A percentile compares a stretch with the other conserved stretches of the same genome.
Evolutionary conservation across 2,329 filamentous ascomycete genomes (phyloP).

Genomic region (Verticillium alfalfae): DNA sequence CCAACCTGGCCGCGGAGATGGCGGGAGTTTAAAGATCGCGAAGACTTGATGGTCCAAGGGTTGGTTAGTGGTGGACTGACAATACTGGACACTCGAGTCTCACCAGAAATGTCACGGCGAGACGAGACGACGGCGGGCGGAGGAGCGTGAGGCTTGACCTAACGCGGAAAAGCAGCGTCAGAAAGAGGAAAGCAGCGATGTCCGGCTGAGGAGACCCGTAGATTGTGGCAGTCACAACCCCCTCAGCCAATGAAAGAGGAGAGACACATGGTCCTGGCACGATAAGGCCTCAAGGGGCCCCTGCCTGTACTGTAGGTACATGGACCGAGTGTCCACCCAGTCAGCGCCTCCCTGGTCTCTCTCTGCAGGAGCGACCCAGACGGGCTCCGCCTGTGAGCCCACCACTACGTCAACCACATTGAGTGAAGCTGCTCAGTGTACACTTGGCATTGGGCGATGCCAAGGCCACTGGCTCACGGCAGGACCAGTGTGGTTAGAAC

Average conservation of each 20-base stretch:
- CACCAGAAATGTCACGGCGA: background rate
- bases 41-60: too few species aligned
- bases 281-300: background rate
- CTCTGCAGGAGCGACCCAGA: background rate
- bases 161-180: background rate
- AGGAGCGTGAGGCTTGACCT: background rate
- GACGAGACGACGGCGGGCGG: background rate
- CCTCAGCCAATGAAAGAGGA: background rate
- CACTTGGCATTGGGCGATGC: conserved; percentile 1
- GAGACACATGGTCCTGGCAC: background rate
- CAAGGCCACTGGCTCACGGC: background rate
- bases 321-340: too few species aligned
- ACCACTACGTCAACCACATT: conserved; percentile 1
- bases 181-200: background rate
- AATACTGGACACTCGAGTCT: background rate
- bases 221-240: background rate
- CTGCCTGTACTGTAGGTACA: background rate
- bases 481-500: background rate
- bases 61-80: background rate
- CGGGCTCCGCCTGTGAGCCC: conserved; percentile 1
- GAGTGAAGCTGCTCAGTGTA: background rate
- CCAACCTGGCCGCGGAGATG: background rate
- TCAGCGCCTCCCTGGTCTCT: background rate
- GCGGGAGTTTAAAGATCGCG: background rate
- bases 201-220: background rate